Evolutionary conservation across 352 stramenopile genomes (phyloP).

Genomic region (Globisporangium nodosum): DNA sequence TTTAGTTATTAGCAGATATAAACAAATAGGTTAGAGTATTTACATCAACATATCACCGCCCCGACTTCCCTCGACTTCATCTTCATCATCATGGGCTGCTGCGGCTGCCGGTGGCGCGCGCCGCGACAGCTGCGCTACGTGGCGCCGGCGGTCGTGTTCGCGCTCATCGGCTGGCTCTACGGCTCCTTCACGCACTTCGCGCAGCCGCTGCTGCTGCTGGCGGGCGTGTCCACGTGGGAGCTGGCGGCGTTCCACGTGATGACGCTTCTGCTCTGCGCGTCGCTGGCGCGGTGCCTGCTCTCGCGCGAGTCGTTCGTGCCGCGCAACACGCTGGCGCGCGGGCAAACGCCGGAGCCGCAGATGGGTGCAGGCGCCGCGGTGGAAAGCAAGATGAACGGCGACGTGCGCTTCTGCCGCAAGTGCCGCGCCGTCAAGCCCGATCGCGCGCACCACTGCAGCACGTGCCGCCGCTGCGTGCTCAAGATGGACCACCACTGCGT

Average conservation of each 20-base stretch:
- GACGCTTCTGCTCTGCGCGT: conserved; percentile 48
- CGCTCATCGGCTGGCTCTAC: conserved; percentile 64
- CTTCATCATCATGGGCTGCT: conserved; percentile 26
- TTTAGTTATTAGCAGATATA: no score
- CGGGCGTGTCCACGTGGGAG: conserved; percentile 24
- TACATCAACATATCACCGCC: no score
- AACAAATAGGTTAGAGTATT: no score
- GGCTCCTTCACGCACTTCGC: conserved; percentile 46
- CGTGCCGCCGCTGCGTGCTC: conserved; percentile 68
- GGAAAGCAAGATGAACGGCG: conserved; percentile 72
- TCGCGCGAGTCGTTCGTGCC: conserved; percentile 54
- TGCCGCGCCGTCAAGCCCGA: conserved; percentile 73
- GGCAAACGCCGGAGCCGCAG: background rate
- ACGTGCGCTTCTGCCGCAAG: conserved; percentile 63
- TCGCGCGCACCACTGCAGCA: conserved; percentile 79
- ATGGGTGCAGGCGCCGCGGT: conserved; percentile 10
- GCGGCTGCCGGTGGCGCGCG: conserved; percentile 54
- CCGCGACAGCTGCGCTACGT: conserved; percentile 51
- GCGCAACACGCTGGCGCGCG: conserved; percentile 18
- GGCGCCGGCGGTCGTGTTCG: conserved; percentile 35
- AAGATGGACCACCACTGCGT: conserved; percentile 90
- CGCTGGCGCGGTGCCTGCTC: conserved; percentile 46
- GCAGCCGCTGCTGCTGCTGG: conserved; percentile 36
- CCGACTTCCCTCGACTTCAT: background rate
- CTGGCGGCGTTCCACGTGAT: conserved; percentile 52